Base-by-base conservation (phyloP, 306 rosid species). In the Erythrophleum fordii region DNA sequence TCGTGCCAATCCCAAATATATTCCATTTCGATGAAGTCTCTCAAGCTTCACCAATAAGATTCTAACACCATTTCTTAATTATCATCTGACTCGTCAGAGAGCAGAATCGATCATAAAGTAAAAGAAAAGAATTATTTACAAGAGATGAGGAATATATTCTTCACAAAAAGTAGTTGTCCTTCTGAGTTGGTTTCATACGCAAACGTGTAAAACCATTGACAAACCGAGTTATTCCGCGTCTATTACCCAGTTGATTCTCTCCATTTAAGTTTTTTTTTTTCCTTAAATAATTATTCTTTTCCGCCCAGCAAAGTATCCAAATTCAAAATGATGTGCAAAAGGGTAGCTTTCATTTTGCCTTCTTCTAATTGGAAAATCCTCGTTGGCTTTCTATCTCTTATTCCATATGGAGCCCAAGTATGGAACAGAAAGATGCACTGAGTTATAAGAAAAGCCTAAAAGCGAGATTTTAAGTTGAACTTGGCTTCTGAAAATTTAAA, bases 61-160 rank as follows among this genome's bases (percentile, higher is more conserved):
- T 75, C 41, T 22, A 37, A 62, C 87, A 76, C 56, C 76, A 42
- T 61, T 48, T 5, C 25, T 46, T 44, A 65, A 69, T 61, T 80
- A 72, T 44, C 60, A 69, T 72, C 73, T 59, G 29, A 76, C 46
- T 46, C 41, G 48, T 16, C 71, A 51, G 72, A 59, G 28, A 51
- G 22, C 39, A 69, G 79, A 64, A 37, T 58, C 49, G 45, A 46
- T 64, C 52, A 58, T 26, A 51, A 79, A 62, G 70, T 75, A 48
- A 55, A 76, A 62, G 35, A 64, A 6, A 2, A 70, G n/a, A n/a
- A n/a, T n/a, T 82, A 26, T 64, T 62, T 9, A 58, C 42, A 62
- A 72, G 65, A 2, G 59, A 60, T 53, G 13, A 52, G 37, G 87
- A 80, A 86, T 73, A 67, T 83, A 68, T 83, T 72, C 86, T 66